These are phyloP conservation scores for Sanguinoderma infundibulare DNA, from an alignment of 1,284 basidiomycete genomes.

Conservation along the genomic window DNA sequence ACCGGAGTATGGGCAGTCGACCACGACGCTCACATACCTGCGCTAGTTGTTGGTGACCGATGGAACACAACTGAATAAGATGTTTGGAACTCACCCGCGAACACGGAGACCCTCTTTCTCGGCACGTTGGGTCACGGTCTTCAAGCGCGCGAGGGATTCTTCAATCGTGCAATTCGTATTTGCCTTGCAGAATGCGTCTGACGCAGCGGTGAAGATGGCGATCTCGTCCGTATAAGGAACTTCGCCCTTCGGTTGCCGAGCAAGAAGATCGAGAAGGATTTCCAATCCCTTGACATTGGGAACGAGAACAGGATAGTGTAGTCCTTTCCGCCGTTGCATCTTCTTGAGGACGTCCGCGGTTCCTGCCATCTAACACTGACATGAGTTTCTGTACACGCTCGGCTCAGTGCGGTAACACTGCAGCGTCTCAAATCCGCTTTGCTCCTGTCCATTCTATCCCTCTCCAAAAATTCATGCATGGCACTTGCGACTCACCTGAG, in stretches of 20 bases:
- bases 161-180: slow-evolving; percentile 84
- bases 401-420: no score
- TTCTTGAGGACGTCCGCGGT: slow-evolving; percentile 72
- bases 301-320: slow-evolving; percentile 85
- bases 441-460: no score
- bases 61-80: not conserved
- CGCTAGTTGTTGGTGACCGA: not conserved
- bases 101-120: slow-evolving; percentile 69
- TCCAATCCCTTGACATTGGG: slow-evolving; percentile 85
- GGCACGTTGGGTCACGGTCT: slow-evolving; percentile 68
- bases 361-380: slow-evolving; percentile 77
- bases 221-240: slow-evolving; percentile 78
- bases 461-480: no score
- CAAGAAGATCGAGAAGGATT: slow-evolving; percentile 61
- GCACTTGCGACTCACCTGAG: slow-evolving; percentile 78
- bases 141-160: slow-evolving; percentile 74
- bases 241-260: slow-evolving; percentile 37
- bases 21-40: slow-evolving; percentile 87
- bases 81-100: slow-evolving; percentile 42
- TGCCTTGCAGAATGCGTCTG: slow-evolving; percentile 85
- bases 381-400: no score
- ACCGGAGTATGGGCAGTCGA: slow-evolving; percentile 89
- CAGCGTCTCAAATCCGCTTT: no score
- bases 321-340: slow-evolving; percentile 55
- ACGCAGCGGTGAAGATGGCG: slow-evolving; percentile 88